Evolutionary conservation across 441 rosid species (phyloP), one percentile per base, ranked within the genome.

Genomic region (Adansonia rubrostipa): DNA sequence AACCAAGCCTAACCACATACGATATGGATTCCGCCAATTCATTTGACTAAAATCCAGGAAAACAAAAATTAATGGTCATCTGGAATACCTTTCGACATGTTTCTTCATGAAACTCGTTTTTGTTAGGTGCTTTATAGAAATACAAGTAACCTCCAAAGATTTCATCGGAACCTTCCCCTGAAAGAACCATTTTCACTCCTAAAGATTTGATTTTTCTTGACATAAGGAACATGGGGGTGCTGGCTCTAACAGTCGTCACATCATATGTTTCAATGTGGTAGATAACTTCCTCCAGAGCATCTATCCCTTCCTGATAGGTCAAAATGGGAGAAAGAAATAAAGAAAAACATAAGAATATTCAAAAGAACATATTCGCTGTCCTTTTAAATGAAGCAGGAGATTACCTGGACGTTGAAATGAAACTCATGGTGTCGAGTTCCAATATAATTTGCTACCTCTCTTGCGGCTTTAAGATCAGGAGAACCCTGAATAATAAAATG

Each of bases 191-290:
- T 85, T 97, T 97, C 61, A 97, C 99, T 77, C 99, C 99, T 73
- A 97, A 85, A 6, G 99, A 97, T 84, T 93, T 97, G 76, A 97
- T 97, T 87, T 97, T 97, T 77, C 99, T 88, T 1, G 99, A 95
- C 99, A 97, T 97, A 6, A 97, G 97, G 88, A 97, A 97, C 99
- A 97, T 97, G 0, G 99, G 99, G 56, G 99, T 95, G 87, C 99
- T 97, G 60, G 99, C 98, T 87, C 99, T 92, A 80, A 97, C 66
- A 6, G 98, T 97, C 45, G 99, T 97, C 88, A 97, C 99, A 71
- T 97, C 99, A 83, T 91, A 97, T 60, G 99, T 97, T 83, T 97
- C 99, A 44, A 88, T 79, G 81, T 97, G 99, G 86, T 95, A 93
- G 79, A 95, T 97, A 48, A 97, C 99, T 85, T 97, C 99, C 88